Evolutionary conservation across 805 yeast genomes (phyloP).

Genomic region (Tetrapisispora pingtungensis): DNA sequence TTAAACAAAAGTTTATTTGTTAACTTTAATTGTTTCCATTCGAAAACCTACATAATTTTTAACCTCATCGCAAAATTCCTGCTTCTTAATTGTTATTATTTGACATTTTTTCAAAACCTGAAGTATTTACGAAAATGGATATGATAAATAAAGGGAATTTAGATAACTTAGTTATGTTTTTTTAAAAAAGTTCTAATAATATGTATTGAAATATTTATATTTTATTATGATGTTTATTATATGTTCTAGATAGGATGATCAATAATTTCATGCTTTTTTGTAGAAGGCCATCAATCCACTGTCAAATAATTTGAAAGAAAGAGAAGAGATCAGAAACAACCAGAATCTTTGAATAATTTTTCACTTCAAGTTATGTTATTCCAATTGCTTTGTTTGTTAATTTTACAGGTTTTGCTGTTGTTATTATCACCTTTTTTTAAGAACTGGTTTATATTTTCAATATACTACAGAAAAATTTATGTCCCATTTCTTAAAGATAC

Average conservation of each 20-base stretch:
- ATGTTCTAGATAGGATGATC: no score
- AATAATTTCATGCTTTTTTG: no score
- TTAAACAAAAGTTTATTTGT: no score
- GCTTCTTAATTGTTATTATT: background rate
- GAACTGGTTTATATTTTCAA: conserved; percentile 12
- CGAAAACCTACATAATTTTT: background rate
- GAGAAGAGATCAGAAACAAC: no score
- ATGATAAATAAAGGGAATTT: background rate
- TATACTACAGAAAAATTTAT: conserved; percentile 20
- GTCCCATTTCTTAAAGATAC: conserved; percentile 19
- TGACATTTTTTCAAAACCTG: background rate
- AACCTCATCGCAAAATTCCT: background rate
- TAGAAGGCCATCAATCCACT: no score
- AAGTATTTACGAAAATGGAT: background rate
- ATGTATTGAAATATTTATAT: no score
- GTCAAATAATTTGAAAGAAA: no score
- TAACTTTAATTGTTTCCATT: no score
- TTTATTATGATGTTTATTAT: no score
- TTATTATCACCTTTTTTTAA: conserved; percentile 22
- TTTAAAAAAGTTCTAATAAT: no score
- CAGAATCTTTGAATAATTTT: no score
- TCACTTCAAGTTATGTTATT: background rate
- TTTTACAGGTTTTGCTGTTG: conserved; percentile 13
- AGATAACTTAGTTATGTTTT: no score
- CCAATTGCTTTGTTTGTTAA: background rate